phyloP scores from a whole-genome alignment of 2,329 filamentous ascomycete species.

The Diplocarpon mali region DNA sequence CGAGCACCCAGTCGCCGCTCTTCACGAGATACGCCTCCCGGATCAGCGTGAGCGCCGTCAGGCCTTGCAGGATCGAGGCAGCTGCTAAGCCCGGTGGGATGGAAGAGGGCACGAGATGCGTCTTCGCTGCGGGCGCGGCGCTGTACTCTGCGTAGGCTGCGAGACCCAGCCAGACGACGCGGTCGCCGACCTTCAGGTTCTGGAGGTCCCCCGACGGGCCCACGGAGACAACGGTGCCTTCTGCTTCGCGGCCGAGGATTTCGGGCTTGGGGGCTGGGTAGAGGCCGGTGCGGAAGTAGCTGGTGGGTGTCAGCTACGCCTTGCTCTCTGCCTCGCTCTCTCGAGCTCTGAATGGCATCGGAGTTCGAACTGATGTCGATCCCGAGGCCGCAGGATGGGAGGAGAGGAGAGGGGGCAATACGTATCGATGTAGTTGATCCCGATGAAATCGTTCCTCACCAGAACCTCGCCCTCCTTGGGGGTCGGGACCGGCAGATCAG shows the following conservation, averaged over 20 bases:
- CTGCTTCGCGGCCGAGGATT: conserved; percentile 69
- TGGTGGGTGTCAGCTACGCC: conserved; percentile 19
- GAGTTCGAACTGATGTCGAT: not conserved
- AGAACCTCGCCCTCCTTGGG: conserved; percentile 62
- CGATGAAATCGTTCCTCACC: conserved; percentile 68
- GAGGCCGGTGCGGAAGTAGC: conserved; percentile 77
- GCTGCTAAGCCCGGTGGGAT: conserved; percentile 52
- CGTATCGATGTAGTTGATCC: conserved; percentile 85
- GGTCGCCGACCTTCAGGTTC: conserved; percentile 53
- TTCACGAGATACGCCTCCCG: conserved; percentile 62
- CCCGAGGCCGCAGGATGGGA: not conserved
- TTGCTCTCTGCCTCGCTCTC: no score
- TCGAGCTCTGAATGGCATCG: conserved; percentile 1
- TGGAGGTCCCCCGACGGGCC: conserved; percentile 40
- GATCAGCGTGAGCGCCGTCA: conserved; percentile 72
- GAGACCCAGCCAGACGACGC: conserved; percentile 56
- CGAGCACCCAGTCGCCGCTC: conserved; percentile 68
- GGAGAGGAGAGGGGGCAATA: conserved; percentile 26
- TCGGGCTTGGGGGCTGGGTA: conserved; percentile 64
- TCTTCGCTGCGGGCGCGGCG: conserved; percentile 39
- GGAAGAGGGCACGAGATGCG: conserved; percentile 51
- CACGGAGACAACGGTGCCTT: conserved; percentile 56
- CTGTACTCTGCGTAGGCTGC: conserved; percentile 47
- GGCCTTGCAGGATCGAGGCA: conserved; percentile 64
- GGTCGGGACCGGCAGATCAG: conserved; percentile 59